Base-by-base conservation (phyloP, 2,329 filamentous ascomycete species). In the Botryotinia convoluta region DNA sequence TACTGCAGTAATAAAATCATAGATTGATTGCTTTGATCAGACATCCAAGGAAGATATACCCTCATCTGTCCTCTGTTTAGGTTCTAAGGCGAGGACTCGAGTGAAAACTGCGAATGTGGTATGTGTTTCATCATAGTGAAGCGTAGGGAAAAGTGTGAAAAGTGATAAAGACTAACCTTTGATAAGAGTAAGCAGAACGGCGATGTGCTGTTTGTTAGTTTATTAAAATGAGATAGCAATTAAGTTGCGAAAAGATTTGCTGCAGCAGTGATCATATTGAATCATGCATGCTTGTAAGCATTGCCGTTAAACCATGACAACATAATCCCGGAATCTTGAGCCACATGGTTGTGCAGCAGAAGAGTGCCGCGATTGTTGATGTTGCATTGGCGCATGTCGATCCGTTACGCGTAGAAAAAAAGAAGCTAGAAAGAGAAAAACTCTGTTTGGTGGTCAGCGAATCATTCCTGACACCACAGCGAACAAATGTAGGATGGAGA, bases 61-160 rank as follows among this genome's bases (percentile, higher is more conserved):
- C 87, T 92, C 91, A 92, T 91, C 81, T 90, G 85, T 87, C 88
- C 87, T 87, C 78, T 84, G 83, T 63, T 84, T 85, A 87, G 89
- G 89, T 89, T 90, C 91, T 89, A 82, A 80, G 74, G 69, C 81
- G 84, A 72, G 87, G 87, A 87, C 90, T 92, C 90, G 86, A 92
- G 92, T 93, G 91, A 90, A 94, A 94, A 94, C 92, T 94, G 92
- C 92, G 91, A 94, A 93, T 93, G 86, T 88, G 85, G 86, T 88
- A 90, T 86, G 87, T 87, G 83, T 90, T 92, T 92, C 90, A 92
- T 93, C 91, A 92, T 90, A 80, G 79, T 79, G 80, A 81, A 78
- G 73, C 69, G 29, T 35, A 12, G 65, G 51, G 44, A 42, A 60
- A 22, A 48, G 39, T 59, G 71, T 72, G 54, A 57, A 73, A 77